Conservation (phyloP, 805 yeast species). For the Candida palmyrensis region DNA sequence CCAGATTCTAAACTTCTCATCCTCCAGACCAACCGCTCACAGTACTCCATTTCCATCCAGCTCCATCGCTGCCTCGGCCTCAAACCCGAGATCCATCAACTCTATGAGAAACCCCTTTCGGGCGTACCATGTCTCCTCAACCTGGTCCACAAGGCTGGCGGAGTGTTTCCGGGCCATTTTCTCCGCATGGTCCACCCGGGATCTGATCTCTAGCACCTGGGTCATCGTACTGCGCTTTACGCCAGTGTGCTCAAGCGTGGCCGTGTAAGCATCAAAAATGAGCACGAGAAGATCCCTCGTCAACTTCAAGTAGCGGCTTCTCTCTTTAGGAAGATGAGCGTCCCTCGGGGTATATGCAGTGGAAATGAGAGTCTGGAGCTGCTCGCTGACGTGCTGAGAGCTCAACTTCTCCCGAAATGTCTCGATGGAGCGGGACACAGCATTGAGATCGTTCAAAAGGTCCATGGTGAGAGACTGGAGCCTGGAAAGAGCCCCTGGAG, state of each 20-base stretch:
- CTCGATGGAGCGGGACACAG: slow-evolving; percentile 1
- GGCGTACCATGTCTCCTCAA: too few relatives aligned
- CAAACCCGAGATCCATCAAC: slow-evolving; percentile 2
- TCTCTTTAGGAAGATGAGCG: slow-evolving; percentile 5
- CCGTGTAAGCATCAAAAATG: slow-evolving; percentile 12
- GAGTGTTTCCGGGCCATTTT: too few relatives aligned
- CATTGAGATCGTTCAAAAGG: slow-evolving; percentile 6
- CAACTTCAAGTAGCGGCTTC: slow-evolving; percentile 18
- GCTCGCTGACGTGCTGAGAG: slow-evolving; percentile 6
- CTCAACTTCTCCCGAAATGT: slow-evolving; percentile 5
- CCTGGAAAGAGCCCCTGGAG: too few relatives aligned
- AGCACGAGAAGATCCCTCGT: slow-evolving; percentile 13
- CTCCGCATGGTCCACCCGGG: too few relatives aligned
- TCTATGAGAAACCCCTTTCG: slow-evolving; percentile 2
- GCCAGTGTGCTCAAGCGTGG: too few relatives aligned
- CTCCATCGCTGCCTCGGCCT: neutral
- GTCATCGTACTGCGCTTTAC: too few relatives aligned
- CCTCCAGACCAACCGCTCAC: too few relatives aligned
- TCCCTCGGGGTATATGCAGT: neutral
- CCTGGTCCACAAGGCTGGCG: too few relatives aligned
- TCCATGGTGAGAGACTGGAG: slow-evolving; percentile 4
- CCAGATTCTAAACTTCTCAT: too few relatives aligned
- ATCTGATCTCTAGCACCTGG: too few relatives aligned
- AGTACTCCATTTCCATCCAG: too few relatives aligned
- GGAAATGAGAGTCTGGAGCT: slow-evolving; percentile 5